A percentile compares a stretch with the other conserved stretches of the same genome.
Conservation (phyloP, 2,329 filamentous ascomycete genomes). For the Epichloe sp. region DNA sequence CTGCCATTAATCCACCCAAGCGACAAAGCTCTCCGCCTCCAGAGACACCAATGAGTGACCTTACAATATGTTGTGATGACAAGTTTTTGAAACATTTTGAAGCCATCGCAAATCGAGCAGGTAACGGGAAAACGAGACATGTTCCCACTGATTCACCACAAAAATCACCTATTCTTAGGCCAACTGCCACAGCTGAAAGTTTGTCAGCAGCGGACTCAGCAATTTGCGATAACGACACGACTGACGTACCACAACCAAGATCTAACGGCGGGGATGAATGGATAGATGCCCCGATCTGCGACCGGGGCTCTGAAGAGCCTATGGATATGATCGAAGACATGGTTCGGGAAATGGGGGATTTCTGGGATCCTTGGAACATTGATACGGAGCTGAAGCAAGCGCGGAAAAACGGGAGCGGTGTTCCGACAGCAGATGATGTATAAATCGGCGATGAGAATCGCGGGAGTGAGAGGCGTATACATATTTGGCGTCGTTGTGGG, state of each 20-base stretch:
- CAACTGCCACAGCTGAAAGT: constrained; percentile 14
- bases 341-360: constrained; percentile 23
- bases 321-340: constrained; percentile 24
- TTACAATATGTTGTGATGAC: constrained; percentile 19
- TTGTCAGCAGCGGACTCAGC: constrained; percentile 14
- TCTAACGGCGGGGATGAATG: background rate
- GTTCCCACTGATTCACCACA: constrained; percentile 30
- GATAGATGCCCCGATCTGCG: constrained; percentile 3
- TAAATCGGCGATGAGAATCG: background rate
- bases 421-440: no score
- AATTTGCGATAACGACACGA: background rate
- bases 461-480: background rate
- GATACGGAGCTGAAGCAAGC: constrained; percentile 22
- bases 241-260: background rate
- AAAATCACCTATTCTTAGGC: constrained; percentile 12
- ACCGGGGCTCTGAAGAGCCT: constrained; percentile 16
- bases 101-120: constrained; percentile 25
- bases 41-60: constrained; percentile 18
- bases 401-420: constrained; percentile 7
- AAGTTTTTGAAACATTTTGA: constrained; percentile 37
- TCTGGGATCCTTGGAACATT: constrained; percentile 21
- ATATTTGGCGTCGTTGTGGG: background rate
- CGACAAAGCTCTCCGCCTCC: constrained; percentile 32
- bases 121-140: constrained; percentile 17
- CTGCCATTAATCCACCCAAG: background rate